phyloP scores from a whole-genome alignment of 768 basidiomycete species.

The Gloeostereum incarnatum region DNA sequence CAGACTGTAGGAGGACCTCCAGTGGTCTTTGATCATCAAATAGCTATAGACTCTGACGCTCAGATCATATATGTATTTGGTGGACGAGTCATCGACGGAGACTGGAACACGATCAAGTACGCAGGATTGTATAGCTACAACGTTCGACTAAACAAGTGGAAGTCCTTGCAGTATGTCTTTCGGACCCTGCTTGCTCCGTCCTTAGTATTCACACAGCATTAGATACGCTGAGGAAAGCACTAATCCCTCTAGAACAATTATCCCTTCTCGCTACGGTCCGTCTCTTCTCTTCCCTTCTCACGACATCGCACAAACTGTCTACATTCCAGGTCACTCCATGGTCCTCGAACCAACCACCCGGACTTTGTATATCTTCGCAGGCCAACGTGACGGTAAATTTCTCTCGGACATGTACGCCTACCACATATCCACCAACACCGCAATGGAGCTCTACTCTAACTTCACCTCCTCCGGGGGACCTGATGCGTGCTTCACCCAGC shows the following conservation, averaged over 20 bases:
- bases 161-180: constrained; percentile 47
- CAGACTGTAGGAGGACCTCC: constrained; percentile 64
- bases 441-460: constrained; percentile 54
- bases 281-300: constrained; percentile 2
- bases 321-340: constrained; percentile 65
- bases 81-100: constrained; percentile 61
- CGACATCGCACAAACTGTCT: constrained; percentile 1
- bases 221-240: constrained; percentile 1
- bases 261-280: constrained; percentile 56
- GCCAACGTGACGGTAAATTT: constrained; percentile 57
- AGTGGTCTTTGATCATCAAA: constrained; percentile 73
- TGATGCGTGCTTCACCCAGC: constrained; percentile 64
- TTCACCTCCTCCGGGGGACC: constrained; percentile 56
- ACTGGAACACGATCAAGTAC: constrained; percentile 50
- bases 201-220: neutral
- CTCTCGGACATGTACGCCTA: constrained; percentile 73
- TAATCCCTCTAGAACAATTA: constrained; percentile 24
- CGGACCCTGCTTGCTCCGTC: neutral
- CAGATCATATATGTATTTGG: constrained; percentile 74
- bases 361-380: constrained; percentile 65
- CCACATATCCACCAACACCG: constrained; percentile 47
- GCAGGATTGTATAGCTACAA: constrained; percentile 72
- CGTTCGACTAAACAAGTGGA: constrained; percentile 58
- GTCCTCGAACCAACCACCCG: constrained; percentile 53
- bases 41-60: constrained; percentile 63